Evolutionary conservation across 2,329 filamentous ascomycete species (phyloP).

Genomic region (Leptographium lundbergii): DNA sequence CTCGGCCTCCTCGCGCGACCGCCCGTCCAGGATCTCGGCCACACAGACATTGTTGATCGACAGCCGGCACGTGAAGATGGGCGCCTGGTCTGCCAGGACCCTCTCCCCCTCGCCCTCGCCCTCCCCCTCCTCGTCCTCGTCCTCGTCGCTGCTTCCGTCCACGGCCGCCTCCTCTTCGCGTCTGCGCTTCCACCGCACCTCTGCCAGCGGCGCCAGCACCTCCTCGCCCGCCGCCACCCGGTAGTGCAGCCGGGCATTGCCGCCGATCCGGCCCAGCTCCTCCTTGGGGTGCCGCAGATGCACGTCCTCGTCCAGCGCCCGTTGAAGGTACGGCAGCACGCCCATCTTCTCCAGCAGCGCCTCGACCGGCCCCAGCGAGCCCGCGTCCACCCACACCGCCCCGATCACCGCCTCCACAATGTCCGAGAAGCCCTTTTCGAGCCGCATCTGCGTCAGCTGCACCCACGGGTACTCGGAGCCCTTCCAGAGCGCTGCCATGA

Average conservation of each 20-base stretch:
- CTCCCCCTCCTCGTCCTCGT: not conserved
- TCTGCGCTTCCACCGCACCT: conserved; percentile 12
- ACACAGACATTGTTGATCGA: conserved; percentile 33
- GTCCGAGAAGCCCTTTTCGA: conserved; percentile 73
- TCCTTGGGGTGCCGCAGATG: conserved; percentile 55
- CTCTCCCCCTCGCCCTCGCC: not conserved
- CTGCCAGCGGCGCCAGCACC: conserved; percentile 3
- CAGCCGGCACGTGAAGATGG: conserved; percentile 32
- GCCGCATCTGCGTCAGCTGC: conserved; percentile 48
- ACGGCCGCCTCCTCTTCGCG: conserved; percentile 4
- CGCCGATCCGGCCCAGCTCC: conserved; percentile 48
- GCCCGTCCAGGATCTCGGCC: conserved; percentile 30
- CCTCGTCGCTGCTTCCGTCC: conserved; percentile 8
- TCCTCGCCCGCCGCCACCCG: conserved; percentile 13
- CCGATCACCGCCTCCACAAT: conserved; percentile 70
- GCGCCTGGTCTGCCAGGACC: not conserved
- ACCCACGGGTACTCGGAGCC: conserved; percentile 63
- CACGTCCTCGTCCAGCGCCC: conserved; percentile 46
- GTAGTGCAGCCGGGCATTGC: conserved; percentile 41
- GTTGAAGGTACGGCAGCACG: conserved; percentile 48
- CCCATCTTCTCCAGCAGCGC: conserved; percentile 50
- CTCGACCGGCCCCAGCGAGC: conserved; percentile 46
- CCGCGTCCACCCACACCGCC: conserved; percentile 73
- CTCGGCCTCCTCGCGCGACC: conserved; percentile 38
- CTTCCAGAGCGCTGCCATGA: conserved; percentile 36